Conservation (phyloP, 176 grass and related monocot genomes). For the Eremochloa ophiuroides region DNA sequence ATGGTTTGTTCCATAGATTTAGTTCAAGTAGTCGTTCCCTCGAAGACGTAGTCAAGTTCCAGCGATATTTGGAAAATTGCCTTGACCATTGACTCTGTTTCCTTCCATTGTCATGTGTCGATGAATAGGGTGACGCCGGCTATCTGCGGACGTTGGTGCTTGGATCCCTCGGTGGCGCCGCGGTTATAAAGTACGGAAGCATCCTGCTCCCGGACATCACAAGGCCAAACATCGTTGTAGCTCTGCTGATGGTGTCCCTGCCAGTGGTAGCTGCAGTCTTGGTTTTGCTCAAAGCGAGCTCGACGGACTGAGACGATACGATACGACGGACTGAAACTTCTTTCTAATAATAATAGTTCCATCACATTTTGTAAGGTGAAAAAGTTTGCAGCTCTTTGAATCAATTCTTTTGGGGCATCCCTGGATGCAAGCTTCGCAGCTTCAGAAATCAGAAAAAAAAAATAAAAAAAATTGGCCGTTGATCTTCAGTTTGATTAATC, state of each 20-base stretch:
- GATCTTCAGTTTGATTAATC: background rate
- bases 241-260: conserved; percentile 67
- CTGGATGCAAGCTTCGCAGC: background rate
- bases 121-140: conserved; percentile 48
- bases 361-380: background rate
- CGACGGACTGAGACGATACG: background rate
- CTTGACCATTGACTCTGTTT: too few species aligned
- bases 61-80: background rate
- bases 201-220: conserved; percentile 72
- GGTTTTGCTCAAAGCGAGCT: conserved; percentile 60
- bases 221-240: conserved; percentile 64
- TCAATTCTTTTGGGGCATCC: background rate
- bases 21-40: background rate
- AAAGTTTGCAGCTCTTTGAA: background rate
- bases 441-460: background rate
- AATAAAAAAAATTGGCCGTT: background rate
- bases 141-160: conserved; percentile 63
- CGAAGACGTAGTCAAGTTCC: background rate
- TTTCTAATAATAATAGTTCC: background rate
- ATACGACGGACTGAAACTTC: background rate
- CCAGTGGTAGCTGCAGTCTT: conserved; percentile 54
- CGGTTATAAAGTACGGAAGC: conserved; percentile 81
- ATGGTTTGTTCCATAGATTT: background rate
- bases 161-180: conserved; percentile 65
- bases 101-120: background rate